phyloP scores from a whole-genome alignment of 179 eudicot genomes.

The Patellifolia procumbens region DNA sequence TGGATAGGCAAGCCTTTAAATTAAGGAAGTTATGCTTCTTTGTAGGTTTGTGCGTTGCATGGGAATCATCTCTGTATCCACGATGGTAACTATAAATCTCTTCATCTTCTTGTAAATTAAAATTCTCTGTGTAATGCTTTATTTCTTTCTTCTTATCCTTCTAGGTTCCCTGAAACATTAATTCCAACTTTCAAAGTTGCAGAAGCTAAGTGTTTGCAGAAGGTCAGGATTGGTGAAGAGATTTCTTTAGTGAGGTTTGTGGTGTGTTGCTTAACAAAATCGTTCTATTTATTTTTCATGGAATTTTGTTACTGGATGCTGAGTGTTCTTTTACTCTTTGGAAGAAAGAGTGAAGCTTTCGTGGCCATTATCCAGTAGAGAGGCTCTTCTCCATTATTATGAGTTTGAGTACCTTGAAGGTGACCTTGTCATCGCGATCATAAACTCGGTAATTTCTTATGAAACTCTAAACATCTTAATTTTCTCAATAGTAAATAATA shows the following conservation, averaged over 20 bases:
- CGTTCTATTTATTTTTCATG: neutral
- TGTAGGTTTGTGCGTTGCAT: constrained; percentile 83
- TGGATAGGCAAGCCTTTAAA: neutral
- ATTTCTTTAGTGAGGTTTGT: constrained; percentile 86
- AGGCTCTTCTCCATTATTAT: constrained; percentile 72
- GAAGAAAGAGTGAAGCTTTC: constrained; percentile 93
- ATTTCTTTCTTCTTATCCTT: neutral
- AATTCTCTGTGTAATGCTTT: neutral
- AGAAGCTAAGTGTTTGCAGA: constrained; percentile 60
- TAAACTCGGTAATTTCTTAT: constrained; percentile 61
- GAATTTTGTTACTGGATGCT: constrained; percentile 26
- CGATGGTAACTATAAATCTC: constrained; percentile 57
- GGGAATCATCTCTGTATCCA: constrained; percentile 67
- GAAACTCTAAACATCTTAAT: neutral
- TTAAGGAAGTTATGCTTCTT: constrained; percentile 12
- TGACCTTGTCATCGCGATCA: constrained; percentile 67
- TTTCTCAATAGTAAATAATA: neutral
- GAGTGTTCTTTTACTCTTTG: constrained; percentile 51
- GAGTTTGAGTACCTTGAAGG: constrained; percentile 78
- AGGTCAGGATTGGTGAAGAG: constrained; percentile 74
- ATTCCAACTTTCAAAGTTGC: constrained; percentile 76
- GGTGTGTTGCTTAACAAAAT: constrained; percentile 9
- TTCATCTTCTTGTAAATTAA: constrained; percentile 14
- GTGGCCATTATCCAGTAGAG: constrained; percentile 89
- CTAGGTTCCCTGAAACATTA: constrained; percentile 79